Evolutionary conservation across 139 green algal species (phyloP).

Genomic region (Nannochloris sp.): DNA sequence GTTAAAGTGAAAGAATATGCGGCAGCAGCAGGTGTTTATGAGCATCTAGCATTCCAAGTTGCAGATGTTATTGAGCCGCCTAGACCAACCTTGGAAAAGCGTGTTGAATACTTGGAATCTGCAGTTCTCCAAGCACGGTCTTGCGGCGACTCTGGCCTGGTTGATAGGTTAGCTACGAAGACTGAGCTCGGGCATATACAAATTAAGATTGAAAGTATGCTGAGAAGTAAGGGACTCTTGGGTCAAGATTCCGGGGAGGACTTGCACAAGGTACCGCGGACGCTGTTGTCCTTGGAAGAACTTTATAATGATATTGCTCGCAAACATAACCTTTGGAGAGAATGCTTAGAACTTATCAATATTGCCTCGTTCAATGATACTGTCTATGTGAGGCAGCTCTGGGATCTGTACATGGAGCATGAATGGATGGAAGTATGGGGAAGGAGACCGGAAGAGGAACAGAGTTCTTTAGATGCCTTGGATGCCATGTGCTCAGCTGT

Average conservation of each 20-base stretch:
- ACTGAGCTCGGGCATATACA: conserved; percentile 42
- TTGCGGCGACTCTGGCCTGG: conserved; percentile 37
- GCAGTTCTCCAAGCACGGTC: conserved; percentile 60
- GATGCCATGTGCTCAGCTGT: conserved; percentile 22
- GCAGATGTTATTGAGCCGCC: conserved; percentile 25
- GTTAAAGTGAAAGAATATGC: conserved; percentile 20
- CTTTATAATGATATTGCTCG: conserved; percentile 70
- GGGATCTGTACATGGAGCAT: conserved; percentile 62
- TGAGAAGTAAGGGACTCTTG: neutral
- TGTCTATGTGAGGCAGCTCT: conserved; percentile 56
- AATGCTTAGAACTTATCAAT: conserved; percentile 68
- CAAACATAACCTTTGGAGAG: conserved; percentile 43
- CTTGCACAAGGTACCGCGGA: conserved; percentile 17
- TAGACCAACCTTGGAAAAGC: conserved; percentile 40
- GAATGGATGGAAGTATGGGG: conserved; percentile 9
- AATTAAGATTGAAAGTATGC: conserved; percentile 16
- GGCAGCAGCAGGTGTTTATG: conserved; percentile 37
- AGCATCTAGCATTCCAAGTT: conserved; percentile 44
- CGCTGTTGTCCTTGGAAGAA: conserved; percentile 32
- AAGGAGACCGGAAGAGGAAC: neutral
- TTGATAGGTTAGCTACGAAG: conserved; percentile 41
- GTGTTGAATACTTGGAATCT: conserved; percentile 36
- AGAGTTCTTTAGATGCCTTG: neutral
- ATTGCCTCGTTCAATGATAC: conserved; percentile 40
- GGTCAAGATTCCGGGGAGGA: neutral